Conservation (phyloP, 2,329 filamentous ascomycete species). For the Trichoderma atrobrunneum region DNA sequence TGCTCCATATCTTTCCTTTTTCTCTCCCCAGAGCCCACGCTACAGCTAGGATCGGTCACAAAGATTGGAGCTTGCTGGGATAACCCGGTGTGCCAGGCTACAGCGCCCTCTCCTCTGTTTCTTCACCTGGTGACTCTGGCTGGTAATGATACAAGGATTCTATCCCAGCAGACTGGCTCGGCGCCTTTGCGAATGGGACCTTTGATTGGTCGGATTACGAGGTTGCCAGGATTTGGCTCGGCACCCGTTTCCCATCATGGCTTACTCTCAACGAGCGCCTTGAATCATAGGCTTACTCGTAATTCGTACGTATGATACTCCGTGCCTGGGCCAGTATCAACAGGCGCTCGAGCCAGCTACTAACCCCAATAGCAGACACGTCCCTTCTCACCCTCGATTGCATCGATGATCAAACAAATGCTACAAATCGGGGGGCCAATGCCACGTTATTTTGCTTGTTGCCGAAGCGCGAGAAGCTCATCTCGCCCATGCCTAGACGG, state of each 20-base stretch:
- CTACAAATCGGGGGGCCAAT: not conserved
- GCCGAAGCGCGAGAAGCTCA: slow-evolving; percentile 3
- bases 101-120: not conserved
- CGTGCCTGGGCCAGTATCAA: not conserved
- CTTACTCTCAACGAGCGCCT: not conserved
- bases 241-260: not conserved
- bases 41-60: not conserved
- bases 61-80: not conserved
- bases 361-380: not conserved
- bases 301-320: not conserved
- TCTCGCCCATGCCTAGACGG: not conserved
- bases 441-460: not conserved
- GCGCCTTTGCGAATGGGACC: not conserved
- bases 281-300: not conserved
- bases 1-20: not conserved
- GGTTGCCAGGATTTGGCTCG: not conserved
- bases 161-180: slow-evolving; percentile 5
- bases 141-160: not conserved
- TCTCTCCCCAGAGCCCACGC: not conserved
- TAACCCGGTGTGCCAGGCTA: not conserved
- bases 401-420: not conserved
- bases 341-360: not conserved
- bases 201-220: not conserved
- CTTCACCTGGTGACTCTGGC: not conserved
- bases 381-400: not conserved